Conservation (phyloP, 805 yeast genomes). For the Saturnispora zaruensis region DNA sequence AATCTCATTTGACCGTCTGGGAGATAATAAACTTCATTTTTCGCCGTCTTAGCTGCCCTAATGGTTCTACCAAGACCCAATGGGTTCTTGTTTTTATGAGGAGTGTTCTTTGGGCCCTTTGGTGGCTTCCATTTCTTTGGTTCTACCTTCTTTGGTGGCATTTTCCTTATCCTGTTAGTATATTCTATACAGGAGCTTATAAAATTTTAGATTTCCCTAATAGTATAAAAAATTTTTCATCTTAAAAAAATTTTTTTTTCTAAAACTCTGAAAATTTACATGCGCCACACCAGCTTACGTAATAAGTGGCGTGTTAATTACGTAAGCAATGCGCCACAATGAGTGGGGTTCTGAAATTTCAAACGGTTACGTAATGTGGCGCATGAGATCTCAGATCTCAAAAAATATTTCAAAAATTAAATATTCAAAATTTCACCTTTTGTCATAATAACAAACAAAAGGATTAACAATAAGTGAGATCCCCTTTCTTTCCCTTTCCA, state of each 20-base stretch:
- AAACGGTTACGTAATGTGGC: neutral
- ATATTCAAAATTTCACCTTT: neutral
- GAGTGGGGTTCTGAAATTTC: too few species aligned
- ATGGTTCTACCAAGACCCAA: slow-evolving; percentile 83
- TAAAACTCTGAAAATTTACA: neutral
- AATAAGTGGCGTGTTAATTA: too few species aligned
- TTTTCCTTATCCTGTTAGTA: neutral
- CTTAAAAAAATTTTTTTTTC: neutral
- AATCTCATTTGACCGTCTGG: slow-evolving; percentile 89
- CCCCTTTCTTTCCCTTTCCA: neutral
- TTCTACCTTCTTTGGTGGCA: slow-evolving; percentile 21
- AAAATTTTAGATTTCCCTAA: neutral
- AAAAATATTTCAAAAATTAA: neutral
- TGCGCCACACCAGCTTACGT: neutral
- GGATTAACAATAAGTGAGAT: neutral
- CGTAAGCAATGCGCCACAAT: neutral
- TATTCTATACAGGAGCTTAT: neutral
- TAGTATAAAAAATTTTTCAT: neutral
- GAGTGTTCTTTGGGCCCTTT: slow-evolving; percentile 87
- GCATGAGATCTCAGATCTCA: neutral
- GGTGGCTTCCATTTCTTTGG: slow-evolving; percentile 80
- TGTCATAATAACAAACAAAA: neutral
- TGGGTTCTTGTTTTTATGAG: slow-evolving; percentile 71
- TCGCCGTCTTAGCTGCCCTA: slow-evolving; percentile 61
- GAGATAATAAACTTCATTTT: slow-evolving; percentile 58